Conservation (phyloP, 1,284 basidiomycete species). For the Apiotrichum gamsii region DNA sequence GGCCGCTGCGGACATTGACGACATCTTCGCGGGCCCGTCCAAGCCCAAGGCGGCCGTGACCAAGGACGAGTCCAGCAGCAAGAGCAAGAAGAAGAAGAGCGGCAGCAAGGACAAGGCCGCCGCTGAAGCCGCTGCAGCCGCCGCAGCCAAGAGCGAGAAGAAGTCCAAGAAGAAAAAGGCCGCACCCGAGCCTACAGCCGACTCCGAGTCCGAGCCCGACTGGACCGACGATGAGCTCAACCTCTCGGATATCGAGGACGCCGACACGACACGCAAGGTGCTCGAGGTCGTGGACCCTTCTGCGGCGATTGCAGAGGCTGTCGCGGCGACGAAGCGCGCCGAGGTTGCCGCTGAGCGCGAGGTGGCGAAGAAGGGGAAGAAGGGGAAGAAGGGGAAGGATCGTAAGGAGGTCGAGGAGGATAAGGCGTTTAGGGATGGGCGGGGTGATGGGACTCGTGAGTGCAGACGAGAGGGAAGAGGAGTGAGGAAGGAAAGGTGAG, state of each 20-base stretch:
- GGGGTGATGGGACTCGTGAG: constrained; percentile 66
- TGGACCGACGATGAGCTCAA: no score
- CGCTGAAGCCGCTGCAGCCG: no score
- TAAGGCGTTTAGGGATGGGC: constrained; percentile 64
- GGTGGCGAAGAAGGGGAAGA: constrained; percentile 15
- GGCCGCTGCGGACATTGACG: constrained; percentile 29
- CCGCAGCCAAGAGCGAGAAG: not conserved
- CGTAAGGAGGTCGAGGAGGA: constrained; percentile 47
- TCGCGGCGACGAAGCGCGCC: constrained; percentile 9
- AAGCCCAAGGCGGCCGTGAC: constrained; percentile 10
- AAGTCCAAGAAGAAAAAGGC: not conserved
- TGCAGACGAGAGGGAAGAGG: constrained; percentile 27
- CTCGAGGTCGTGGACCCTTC: constrained; percentile 35
- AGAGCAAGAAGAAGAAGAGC: constrained; percentile 12
- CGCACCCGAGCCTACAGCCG: no score
- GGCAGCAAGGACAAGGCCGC: constrained; percentile 3
- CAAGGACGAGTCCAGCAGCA: constrained; percentile 14
- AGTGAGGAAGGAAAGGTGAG: no score
- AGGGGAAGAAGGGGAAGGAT: constrained; percentile 2
- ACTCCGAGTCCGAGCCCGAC: not conserved
- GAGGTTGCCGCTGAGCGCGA: constrained; percentile 1
- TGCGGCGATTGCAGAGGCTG: constrained; percentile 7
- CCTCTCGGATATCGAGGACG: no score
- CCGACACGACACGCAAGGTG: constrained; percentile 1
- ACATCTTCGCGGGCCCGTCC: constrained; percentile 35